Evolutionary conservation across 176 grass and related monocot species (phyloP), one percentile per base, ranked within the genome.

Genomic region (Microstegium vimineum): DNA sequence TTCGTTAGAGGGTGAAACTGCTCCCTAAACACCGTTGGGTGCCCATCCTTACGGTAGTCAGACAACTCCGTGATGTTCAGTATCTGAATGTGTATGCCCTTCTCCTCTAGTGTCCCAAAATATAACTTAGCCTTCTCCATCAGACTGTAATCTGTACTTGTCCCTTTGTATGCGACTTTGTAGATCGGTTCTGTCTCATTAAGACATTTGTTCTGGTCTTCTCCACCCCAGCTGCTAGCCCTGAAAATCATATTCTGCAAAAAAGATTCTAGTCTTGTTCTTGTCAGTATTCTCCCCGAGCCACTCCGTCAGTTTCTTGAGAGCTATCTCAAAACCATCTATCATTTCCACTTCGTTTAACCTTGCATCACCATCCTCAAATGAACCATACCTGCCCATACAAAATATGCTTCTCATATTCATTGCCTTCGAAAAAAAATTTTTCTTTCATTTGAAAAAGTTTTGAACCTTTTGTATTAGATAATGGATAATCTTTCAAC

Each of bases 21-120:
- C 28, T 15, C 82, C 70, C 94, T 82, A 61, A 64, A 89, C 43
- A 96, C 73, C 0, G 94, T 84, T 0, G 94, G 94, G 71, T 96
- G 94, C 1, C 78, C 94, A 9, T 96, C 94, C 80, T 89, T 93
- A 15, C 94, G 79, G 71, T 91, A 87, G 71, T 91, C 94, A 4
- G 94, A 90, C 1, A 96, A 52, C 47, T 92, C 82, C 4, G 94
- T 90, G 57, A 96, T 91, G 68, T 96, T 93, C 4, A 97, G 74
- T 73, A 97, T 83, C 69, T 97, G 25, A 17, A 97, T 88, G 35
- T 78, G 66, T 16, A 97, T 62, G 0, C 88, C 88, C 18, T 89
- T 97, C 1, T 37, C 15, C 78, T 89, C 65, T 38, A 96, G 5
- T 40, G 73, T 64, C 2, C 26, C 69, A 5, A 96, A 72, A 3